Base-by-base conservation (phyloP, 768 basidiomycete genomes). In the Trametes meyenii region DNA sequence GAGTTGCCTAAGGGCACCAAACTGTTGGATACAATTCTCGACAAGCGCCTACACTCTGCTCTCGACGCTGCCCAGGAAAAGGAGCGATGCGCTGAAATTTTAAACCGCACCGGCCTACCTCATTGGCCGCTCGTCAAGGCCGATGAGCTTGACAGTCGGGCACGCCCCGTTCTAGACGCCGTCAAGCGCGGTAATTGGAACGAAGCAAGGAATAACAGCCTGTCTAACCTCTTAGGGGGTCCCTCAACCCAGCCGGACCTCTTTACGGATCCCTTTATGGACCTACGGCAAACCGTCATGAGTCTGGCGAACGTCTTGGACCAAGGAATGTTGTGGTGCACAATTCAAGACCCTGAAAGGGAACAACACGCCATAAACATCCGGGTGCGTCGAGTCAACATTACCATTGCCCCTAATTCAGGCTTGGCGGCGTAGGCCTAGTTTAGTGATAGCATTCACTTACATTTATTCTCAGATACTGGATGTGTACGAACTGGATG, bases 271-370 rank as follows among this genome's bases (percentile, higher is more conserved):
- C 52, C 65, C 1, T 64, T 68, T 17, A 51, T 62, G 56, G 67
- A 68, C 48, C 40, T 66, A 11, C 54, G 67, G 10, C 65, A 66
- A 54, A 66, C 67, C 24, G 14, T 66, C 7, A 59, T 66, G 57
- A 57, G 54, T 19, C 21, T 67, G 23, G 58, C 63, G 2, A 52
- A 55, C 10, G 44, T 26, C 48, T 50, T 43, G n/a, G 51, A 39
- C 21, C 10, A 45, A 1, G 67, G 65, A 3, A 17, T 46, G 23
- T 54, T 7, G 3, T 58, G 58, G 51, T 52, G 58, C 21, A 38
- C 56, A 23, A 48, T 68, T 1, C 61, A 66, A 46, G 67, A 68
- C 38, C 58, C 55, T 1, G 60, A 40, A 2, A n/a, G 45, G 11
- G 60, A 61, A 11, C 35, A 46, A 33, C 57, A 45, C 14, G 62